Conservation (phyloP, 805 yeast genomes). For the Candida maesae region DNA sequence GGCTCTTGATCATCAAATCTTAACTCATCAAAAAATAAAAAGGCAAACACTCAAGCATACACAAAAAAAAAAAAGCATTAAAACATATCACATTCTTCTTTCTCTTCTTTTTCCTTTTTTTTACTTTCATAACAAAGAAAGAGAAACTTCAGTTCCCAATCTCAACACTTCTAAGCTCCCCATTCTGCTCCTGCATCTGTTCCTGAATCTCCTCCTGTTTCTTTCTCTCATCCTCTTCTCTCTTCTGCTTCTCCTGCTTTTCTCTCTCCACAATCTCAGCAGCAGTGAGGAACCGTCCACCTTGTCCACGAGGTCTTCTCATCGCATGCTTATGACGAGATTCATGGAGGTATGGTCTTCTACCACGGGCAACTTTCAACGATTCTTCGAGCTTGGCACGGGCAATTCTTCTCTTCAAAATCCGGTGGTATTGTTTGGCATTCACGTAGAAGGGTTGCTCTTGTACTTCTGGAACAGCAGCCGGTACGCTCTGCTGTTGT, state of each 20-base stretch:
- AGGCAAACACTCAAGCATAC: background rate
- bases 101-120: too few relatives aligned
- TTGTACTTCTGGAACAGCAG: background rate
- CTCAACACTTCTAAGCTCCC: slow-evolving; percentile 5
- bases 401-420: slow-evolving; percentile 87
- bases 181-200: slow-evolving; percentile 13
- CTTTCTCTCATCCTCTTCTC: slow-evolving; percentile 14
- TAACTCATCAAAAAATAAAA: slow-evolving; percentile 1
- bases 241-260: slow-evolving; percentile 29
- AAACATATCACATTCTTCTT: background rate
- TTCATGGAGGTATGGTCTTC: slow-evolving; percentile 93
- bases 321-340: slow-evolving; percentile 98
- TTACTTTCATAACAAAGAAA: too few relatives aligned
- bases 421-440: slow-evolving; percentile 96
- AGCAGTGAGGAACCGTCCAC: slow-evolving; percentile 94
- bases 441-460: slow-evolving; percentile 97
- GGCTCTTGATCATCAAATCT: slow-evolving; percentile 1
- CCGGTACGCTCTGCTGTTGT: too few relatives aligned
- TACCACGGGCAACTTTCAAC: slow-evolving; percentile 79
- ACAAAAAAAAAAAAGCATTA: background rate
- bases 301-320: slow-evolving; percentile 99
- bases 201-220: slow-evolving; percentile 16
- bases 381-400: slow-evolving; percentile 90
- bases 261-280: slow-evolving; percentile 70
- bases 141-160: too few relatives aligned